A percentile compares a stretch with the other conserved stretches of the same genome.
These are phyloP conservation scores for Saccharomycopsis sp. DNA, from an alignment of 805 yeast species.

Conservation along the genomic window DNA sequence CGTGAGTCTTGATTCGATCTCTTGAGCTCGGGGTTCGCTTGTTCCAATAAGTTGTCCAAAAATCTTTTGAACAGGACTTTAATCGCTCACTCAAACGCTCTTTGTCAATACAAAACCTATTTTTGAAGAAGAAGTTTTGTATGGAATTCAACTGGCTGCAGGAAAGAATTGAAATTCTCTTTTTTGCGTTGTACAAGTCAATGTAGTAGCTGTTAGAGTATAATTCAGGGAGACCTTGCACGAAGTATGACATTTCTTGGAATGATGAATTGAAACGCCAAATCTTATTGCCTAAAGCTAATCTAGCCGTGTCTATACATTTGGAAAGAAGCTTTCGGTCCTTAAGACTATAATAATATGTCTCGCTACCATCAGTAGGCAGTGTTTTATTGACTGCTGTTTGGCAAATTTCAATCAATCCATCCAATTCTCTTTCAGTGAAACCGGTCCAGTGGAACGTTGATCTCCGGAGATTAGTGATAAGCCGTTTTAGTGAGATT, in stretches of 20 bases:
- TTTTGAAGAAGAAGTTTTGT: conserved; percentile 48
- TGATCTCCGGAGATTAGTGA: conserved; percentile 56
- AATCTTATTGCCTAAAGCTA: conserved; percentile 43
- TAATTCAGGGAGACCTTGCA: conserved; percentile 37
- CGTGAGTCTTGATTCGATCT: too few species aligned
- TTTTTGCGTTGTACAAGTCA: conserved; percentile 31
- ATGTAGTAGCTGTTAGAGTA: conserved; percentile 39
- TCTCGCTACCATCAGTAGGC: conserved; percentile 18
- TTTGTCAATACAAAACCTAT: conserved; percentile 36
- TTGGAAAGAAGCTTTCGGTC: conserved; percentile 39
- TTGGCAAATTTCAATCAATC: conserved; percentile 43
- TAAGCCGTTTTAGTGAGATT: conserved; percentile 45
- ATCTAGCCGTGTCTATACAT: conserved; percentile 39
- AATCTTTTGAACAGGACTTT: conserved; percentile 32
- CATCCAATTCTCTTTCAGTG: conserved; percentile 48
- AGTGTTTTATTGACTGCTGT: conserved; percentile 36
- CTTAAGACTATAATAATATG: conserved; percentile 26
- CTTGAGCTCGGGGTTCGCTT: too few species aligned
- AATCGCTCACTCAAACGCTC: conserved; percentile 31
- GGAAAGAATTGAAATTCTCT: conserved; percentile 40
- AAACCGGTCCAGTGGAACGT: conserved; percentile 77
- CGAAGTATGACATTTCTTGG: conserved; percentile 61
- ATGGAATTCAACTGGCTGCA: conserved; percentile 49
- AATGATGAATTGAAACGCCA: conserved; percentile 54
- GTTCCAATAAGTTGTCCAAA: conserved; percentile 45